Conservation (phyloP, 108 stramenopile genomes). For the Pseudonitzschia multistriata region DNA sequence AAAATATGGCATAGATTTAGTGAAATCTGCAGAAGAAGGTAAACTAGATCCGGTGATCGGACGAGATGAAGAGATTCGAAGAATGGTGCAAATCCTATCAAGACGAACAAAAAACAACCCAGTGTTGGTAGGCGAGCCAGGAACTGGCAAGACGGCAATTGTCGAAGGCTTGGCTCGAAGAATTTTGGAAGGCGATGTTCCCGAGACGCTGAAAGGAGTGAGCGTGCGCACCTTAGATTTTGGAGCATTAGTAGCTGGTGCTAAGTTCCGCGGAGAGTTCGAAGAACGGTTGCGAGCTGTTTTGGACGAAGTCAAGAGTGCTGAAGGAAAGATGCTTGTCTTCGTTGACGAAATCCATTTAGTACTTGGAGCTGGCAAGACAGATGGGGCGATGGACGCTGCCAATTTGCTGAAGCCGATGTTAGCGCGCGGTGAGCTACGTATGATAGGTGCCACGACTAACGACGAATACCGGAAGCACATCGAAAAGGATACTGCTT, state of each 20-base stretch:
- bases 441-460: slow-evolving; percentile 98
- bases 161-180: slow-evolving; percentile 95
- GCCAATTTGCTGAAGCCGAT: slow-evolving; percentile 97
- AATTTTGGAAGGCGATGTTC: slow-evolving; percentile 92
- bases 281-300: slow-evolving; percentile 96
- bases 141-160: slow-evolving; percentile 95
- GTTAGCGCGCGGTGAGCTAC: slow-evolving; percentile 94
- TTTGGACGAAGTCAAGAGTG: slow-evolving; percentile 89
- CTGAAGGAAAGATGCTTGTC: slow-evolving; percentile 84
- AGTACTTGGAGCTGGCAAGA: slow-evolving; percentile 92
- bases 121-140: slow-evolving; percentile 91
- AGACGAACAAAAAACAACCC: slow-evolving; percentile 98
- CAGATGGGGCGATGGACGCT: slow-evolving; percentile 96
- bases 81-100: slow-evolving; percentile 89
- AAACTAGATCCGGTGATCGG: slow-evolving; percentile 97
- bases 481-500: slow-evolving; percentile 95
- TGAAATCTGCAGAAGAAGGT: slow-evolving; percentile 85
- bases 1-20: slow-evolving; percentile 73
- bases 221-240: slow-evolving; percentile 90
- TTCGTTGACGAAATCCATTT: slow-evolving; percentile 99
- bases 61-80: slow-evolving; percentile 94
- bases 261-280: slow-evolving; percentile 98
- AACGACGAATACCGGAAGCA: slow-evolving; percentile 92
- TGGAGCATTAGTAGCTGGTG: slow-evolving; percentile 96
- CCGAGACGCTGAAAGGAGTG: slow-evolving; percentile 86